These are phyloP conservation scores for Dactylellina parvicollis DNA, from an alignment of 2,329 filamentous ascomycete species.

Conservation along the genomic window DNA sequence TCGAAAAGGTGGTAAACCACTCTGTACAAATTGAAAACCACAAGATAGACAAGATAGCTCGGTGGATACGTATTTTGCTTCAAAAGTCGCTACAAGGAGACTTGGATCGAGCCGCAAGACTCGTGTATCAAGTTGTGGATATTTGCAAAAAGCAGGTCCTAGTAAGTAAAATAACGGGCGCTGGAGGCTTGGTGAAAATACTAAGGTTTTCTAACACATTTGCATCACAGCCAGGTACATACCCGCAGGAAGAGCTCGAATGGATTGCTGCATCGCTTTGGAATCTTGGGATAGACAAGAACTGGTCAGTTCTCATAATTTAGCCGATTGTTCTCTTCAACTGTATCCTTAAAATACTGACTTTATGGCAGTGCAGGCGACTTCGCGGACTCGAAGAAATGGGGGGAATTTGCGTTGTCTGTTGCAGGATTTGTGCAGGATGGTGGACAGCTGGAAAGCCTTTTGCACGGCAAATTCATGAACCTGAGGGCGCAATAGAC, in stretches of 20 bases:
- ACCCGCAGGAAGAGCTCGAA: slow-evolving; percentile 75
- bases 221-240: slow-evolving; percentile 61
- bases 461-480: slow-evolving; percentile 64
- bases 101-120: slow-evolving; percentile 23
- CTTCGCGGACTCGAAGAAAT: slow-evolving; percentile 68
- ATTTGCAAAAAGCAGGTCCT: slow-evolving; percentile 31
- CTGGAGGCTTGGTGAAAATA: not conserved
- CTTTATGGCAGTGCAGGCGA: slow-evolving; percentile 70
- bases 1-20: slow-evolving; percentile 43
- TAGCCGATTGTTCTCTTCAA: not conserved
- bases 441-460: slow-evolving; percentile 63
- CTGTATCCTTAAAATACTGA: slow-evolving; percentile 65
- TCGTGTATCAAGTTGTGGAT: slow-evolving; percentile 42
- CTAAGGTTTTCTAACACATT: slow-evolving; percentile 38
- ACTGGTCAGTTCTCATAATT: slow-evolving; percentile 53
- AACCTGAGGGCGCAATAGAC: slow-evolving; percentile 23
- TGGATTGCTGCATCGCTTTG: slow-evolving; percentile 71
- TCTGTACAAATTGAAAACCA: slow-evolving; percentile 62
- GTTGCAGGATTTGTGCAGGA: slow-evolving; percentile 71
- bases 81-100: slow-evolving; percentile 39
- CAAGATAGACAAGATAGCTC: slow-evolving; percentile 61
- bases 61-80: slow-evolving; percentile 57
- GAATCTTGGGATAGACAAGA: slow-evolving; percentile 58
- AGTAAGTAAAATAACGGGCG: not conserved
- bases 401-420: slow-evolving; percentile 72